Conservation (phyloP, 306 rosid genomes). For the Vicia faba region DNA sequence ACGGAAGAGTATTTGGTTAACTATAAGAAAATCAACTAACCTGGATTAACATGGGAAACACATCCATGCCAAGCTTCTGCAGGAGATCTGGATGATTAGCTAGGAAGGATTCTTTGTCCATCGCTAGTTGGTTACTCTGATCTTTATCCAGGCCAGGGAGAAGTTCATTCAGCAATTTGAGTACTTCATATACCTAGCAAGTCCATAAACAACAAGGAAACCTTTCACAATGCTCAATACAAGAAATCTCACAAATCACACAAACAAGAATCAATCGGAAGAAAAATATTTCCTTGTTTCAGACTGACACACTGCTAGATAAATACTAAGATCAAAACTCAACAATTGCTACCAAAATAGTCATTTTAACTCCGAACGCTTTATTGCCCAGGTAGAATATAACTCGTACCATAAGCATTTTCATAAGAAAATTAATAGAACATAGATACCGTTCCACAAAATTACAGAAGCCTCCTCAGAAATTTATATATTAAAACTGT, state of each 20-base stretch:
- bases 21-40: slow-evolving; percentile 50
- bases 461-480: slow-evolving; percentile 10
- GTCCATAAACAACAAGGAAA: slow-evolving; percentile 25
- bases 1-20: slow-evolving; percentile 10
- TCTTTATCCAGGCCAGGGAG: slow-evolving; percentile 67
- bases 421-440: slow-evolving; percentile 9
- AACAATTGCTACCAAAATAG: slow-evolving; percentile 3
- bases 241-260: slow-evolving; percentile 19
- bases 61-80: slow-evolving; percentile 73
- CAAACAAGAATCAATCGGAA: slow-evolving; percentile 11
- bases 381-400: slow-evolving; percentile 18
- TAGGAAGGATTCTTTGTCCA: slow-evolving; percentile 67
- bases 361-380: slow-evolving; percentile 24
- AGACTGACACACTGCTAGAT: slow-evolving; percentile 14
- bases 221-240: slow-evolving; percentile 3
- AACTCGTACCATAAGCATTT: slow-evolving; percentile 13
- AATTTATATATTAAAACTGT: slow-evolving; percentile 9
- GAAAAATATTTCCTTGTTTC: slow-evolving; percentile 2
- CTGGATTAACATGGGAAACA: slow-evolving; percentile 88
- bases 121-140: slow-evolving; percentile 53
- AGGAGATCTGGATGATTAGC: slow-evolving; percentile 60
- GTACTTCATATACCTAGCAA: slow-evolving; percentile 77
- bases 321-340: slow-evolving; percentile 14
- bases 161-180: slow-evolving; percentile 83
- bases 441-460: slow-evolving; percentile 1